These are phyloP conservation scores for Pleurozium schreberi DNA, from an alignment of 225 moss, liverwort and hornwort species.

Conservation along the genomic window DNA sequence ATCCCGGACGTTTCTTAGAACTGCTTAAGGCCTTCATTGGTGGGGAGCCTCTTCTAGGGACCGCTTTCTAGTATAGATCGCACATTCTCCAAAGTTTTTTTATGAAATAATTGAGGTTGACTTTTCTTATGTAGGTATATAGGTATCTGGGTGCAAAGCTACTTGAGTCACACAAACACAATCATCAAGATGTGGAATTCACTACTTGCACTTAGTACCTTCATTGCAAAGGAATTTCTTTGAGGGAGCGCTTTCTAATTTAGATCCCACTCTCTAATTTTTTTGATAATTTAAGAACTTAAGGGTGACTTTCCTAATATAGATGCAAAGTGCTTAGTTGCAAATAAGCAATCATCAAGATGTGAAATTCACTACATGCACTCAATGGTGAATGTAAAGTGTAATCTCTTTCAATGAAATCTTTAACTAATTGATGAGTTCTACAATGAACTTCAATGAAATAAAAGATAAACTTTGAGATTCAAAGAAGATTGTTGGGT, in stretches of 20 bases:
- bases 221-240: background rate
- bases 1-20: slow-evolving; percentile 36
- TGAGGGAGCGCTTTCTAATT: background rate
- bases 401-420: background rate
- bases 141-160: too few species aligned
- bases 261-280: background rate
- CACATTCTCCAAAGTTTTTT: background rate
- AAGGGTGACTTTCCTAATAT: background rate
- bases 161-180: background rate
- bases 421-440: background rate
- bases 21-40: slow-evolving; percentile 7
- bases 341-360: background rate
- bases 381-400: background rate
- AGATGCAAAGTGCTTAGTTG: background rate
- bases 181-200: background rate
- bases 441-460: background rate
- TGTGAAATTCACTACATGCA: too few species aligned
- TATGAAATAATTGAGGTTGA: background rate
- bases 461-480: background rate
- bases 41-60: background rate
- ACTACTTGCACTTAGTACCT: background rate
- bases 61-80: background rate
- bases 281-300: background rate
- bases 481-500: background rate
- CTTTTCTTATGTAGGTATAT: background rate